Percentiles rank a stretch among this genome's conserved stretches.
Evolutionary conservation across 2,329 filamentous ascomycete genomes (phyloP).

Genomic region (Thielaviopsis populi): DNA sequence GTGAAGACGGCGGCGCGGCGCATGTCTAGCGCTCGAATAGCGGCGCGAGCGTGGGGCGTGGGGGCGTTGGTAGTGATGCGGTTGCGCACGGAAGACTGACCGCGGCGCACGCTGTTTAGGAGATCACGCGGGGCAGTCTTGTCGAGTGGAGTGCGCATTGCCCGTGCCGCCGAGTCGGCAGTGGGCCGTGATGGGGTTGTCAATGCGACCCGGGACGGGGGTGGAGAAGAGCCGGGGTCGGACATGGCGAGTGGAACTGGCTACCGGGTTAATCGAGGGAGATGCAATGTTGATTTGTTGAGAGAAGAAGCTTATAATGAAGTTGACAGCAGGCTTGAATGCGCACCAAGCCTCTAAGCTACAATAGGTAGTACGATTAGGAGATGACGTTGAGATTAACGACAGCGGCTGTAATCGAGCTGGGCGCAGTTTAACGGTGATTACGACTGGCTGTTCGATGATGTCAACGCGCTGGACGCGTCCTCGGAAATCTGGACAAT

Average conservation of each 20-base stretch:
- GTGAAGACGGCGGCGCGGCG: conserved; percentile 46
- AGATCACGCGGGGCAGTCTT: conserved; percentile 25
- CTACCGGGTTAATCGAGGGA: neutral
- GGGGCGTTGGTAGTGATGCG: conserved; percentile 24
- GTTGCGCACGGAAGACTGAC: conserved; percentile 24
- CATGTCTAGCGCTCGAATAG: conserved; percentile 41
- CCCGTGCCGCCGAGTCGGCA: conserved; percentile 22
- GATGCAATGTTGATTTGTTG: neutral
- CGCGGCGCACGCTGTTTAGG: conserved; percentile 27
- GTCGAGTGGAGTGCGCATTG: conserved; percentile 31
- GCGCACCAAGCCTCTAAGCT: too few relatives aligned
- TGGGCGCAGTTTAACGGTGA: neutral
- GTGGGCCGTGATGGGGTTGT: conserved; percentile 18
- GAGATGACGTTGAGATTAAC: too few relatives aligned
- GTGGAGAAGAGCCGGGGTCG: conserved; percentile 8
- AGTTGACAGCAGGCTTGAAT: neutral
- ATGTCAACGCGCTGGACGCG: neutral
- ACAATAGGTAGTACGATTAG: too few relatives aligned
- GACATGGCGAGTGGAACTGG: neutral
- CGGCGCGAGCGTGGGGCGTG: conserved; percentile 48
- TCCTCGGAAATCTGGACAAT: neutral
- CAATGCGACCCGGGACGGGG: conserved; percentile 11
- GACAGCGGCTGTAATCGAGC: neutral
- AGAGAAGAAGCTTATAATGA: neutral
- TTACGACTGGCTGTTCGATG: neutral